These are phyloP conservation scores for Pythium apleroticum DNA, from an alignment of 352 stramenopile species.

Conservation along the genomic window DNA sequence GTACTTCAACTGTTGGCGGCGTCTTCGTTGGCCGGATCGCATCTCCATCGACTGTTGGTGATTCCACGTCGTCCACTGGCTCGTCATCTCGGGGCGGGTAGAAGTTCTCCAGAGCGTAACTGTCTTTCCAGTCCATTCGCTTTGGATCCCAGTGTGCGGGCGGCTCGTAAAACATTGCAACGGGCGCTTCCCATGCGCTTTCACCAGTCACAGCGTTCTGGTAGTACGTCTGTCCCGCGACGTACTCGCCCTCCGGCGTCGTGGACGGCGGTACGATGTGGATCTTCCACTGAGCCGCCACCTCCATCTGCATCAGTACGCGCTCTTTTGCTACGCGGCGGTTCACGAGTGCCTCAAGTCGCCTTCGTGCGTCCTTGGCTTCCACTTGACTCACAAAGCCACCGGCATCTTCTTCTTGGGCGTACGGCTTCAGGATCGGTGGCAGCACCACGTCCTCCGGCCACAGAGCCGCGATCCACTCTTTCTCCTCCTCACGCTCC, in stretches of 20 bases:
- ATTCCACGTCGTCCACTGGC: constrained; percentile 11
- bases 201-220: constrained; percentile 52
- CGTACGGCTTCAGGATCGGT: constrained; percentile 50
- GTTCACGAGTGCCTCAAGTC: constrained; percentile 41
- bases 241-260: constrained; percentile 23
- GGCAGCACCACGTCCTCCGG: constrained; percentile 53
- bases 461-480: constrained; percentile 70
- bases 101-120: constrained; percentile 50
- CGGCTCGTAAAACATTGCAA: constrained; percentile 59
- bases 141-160: constrained; percentile 49
- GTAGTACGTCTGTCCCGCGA: constrained; percentile 46
- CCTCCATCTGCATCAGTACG: constrained; percentile 41
- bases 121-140: constrained; percentile 61
- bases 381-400: constrained; percentile 32
- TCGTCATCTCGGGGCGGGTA: constrained; percentile 23
- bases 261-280: constrained; percentile 30
- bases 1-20: background rate
- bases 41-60: background rate
- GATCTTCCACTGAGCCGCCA: constrained; percentile 50
- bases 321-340: constrained; percentile 40
- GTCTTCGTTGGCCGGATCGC: background rate
- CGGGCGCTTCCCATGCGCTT: constrained; percentile 54
- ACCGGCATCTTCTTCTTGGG: background rate
- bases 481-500: constrained; percentile 55
- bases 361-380: constrained; percentile 26